phyloP scores from a whole-genome alignment of 2,329 filamentous ascomycete genomes.

The Boeremia exigua region DNA sequence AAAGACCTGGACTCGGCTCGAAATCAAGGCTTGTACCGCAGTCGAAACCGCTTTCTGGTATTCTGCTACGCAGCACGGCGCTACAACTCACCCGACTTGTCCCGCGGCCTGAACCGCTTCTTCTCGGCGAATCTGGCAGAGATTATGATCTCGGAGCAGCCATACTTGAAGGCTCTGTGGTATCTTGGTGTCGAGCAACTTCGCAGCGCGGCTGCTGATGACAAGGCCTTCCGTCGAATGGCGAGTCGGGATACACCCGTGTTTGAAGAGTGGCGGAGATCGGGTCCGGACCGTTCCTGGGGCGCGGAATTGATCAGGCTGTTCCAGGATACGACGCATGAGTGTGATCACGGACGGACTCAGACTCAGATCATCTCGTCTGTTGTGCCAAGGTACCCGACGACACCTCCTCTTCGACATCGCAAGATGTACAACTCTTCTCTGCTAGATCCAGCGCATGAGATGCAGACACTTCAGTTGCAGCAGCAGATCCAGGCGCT shows the following conservation, averaged over 20 bases:
- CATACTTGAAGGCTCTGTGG: background rate
- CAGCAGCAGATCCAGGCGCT: background rate
- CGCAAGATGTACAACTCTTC: background rate
- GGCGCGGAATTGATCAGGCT: background rate
- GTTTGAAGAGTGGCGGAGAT: conserved; percentile 8
- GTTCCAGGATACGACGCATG: background rate
- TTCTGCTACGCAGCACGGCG: conserved; percentile 1
- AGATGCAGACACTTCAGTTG: background rate
- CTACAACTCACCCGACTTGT: background rate
- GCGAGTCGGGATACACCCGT: conserved; percentile 2
- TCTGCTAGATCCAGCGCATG: background rate
- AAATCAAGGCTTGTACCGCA: background rate
- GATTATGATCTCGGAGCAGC: background rate
- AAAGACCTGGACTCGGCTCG: background rate
- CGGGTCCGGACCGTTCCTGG: background rate
- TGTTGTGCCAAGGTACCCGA: background rate
- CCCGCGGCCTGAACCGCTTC: conserved; percentile 1
- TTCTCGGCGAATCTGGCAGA: background rate
- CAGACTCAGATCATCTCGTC: background rate
- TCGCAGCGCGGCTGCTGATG: background rate
- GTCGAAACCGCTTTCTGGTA: conserved; percentile 1
- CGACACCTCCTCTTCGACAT: background rate
- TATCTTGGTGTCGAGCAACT: conserved; percentile 1
- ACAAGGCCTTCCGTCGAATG: background rate
- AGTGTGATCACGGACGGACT: background rate